Base-by-base conservation (phyloP, 495 filamentous ascomycete genomes). In the Penicillium atrosanguineum region DNA sequence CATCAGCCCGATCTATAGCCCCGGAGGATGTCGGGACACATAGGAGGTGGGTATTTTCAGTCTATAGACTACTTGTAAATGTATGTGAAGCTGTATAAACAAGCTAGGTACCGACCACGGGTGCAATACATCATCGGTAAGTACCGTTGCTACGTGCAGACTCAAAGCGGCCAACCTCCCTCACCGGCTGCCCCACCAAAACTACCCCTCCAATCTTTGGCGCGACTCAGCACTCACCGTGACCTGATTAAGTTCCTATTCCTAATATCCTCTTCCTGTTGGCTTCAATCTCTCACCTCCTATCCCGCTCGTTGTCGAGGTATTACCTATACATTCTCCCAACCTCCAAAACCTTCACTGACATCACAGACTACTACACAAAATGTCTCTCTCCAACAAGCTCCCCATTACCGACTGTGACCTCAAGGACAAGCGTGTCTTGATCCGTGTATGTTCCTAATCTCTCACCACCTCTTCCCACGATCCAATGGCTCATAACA, bases 381-480 rank as follows among this genome's bases (percentile, higher is more conserved):
- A 68, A 56, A 99, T 99, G 94, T 97, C 95, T 85, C 89, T 99
- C 70, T 87, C 90, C 55, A 97, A 87, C 83, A 99, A 97, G 83
- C 89, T 99, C 68, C 87, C 90, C 49, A 96, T 97, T 77, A 89
- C 87, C 49, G 93, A 97, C 59, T 85, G 92, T 65, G 93, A 99
- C 76, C 85, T 97, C 71, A 95, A 95, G 83, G 92, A 81, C 81
- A 99, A 97, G 85, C 85, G 93, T 67, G 91, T 97, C 71, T 82
- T 99, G 66, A 95, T 99, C 69, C 87, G 94, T 61, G 94, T 96
- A 84, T 63, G 89, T 81, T 46, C 23, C 48, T 52, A n/a, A 19
- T 7, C 42, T 25, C 25, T 43, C 16, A 44, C 48, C 47, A 37
- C 36, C 42, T 25, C 37, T 6, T 20, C 16, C 20, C 40, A 23